A percentile compares a stretch with the other conserved stretches of the same genome.
phyloP scores from a whole-genome alignment of 352 stramenopile species.

The Pythium guiyangense region DNA sequence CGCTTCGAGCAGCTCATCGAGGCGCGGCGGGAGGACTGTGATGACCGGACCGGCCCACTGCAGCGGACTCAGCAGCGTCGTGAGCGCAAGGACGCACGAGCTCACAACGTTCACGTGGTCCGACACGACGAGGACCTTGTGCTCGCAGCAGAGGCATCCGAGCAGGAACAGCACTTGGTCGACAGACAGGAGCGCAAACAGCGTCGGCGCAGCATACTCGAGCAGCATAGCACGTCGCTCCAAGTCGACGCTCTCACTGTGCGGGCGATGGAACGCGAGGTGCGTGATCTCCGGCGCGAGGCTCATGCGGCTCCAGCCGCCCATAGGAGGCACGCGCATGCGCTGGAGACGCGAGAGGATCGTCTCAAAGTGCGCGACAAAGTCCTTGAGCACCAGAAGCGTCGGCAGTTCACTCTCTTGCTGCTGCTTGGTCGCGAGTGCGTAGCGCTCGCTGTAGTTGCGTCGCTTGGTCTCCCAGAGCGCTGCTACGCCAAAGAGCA shows the following conservation, averaged over 20 bases:
- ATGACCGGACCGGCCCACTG: constrained; percentile 78
- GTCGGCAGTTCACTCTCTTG: constrained; percentile 3
- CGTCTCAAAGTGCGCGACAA: constrained; percentile 56
- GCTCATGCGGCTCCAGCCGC: constrained; percentile 64
- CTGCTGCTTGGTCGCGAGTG: constrained; percentile 23
- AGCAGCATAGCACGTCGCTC: constrained; percentile 61
- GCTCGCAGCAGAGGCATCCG: constrained; percentile 69
- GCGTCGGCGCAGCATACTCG: constrained; percentile 62
- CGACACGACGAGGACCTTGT: constrained; percentile 73
- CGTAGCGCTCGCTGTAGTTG: constrained; percentile 25
- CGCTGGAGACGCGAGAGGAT: constrained; percentile 53
- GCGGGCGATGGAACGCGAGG: constrained; percentile 73
- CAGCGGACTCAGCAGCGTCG: constrained; percentile 57
- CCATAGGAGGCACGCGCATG: constrained; percentile 69
- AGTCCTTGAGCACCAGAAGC: constrained; percentile 43
- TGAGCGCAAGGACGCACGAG: constrained; percentile 68
- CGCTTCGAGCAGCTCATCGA: constrained; percentile 70
- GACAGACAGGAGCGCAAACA: constrained; percentile 70
- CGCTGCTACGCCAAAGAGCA: constrained; percentile 66
- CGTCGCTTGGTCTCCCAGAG: constrained; percentile 61
- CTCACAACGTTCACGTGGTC: constrained; percentile 75
- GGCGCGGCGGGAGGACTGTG: constrained; percentile 57
- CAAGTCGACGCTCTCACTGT: constrained; percentile 47
- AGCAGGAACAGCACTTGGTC: constrained; percentile 78
- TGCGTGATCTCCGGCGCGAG: constrained; percentile 51